These are phyloP conservation scores for Iberis pinnata DNA, from an alignment of 345 rosid species.

Conservation along the genomic window DNA sequence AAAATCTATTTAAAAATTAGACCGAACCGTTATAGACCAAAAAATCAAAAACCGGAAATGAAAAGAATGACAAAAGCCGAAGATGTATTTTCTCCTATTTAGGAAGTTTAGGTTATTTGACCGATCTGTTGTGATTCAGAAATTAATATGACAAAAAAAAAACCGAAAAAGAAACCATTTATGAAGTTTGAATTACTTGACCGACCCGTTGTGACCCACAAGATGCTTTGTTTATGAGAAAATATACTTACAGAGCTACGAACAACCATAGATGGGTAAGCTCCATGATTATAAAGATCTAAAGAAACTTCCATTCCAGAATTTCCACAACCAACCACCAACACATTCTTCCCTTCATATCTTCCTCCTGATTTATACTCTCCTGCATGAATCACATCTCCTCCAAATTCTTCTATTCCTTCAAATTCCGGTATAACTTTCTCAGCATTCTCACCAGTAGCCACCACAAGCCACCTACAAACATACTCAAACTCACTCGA, in stretches of 20 bases:
- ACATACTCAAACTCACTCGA: conserved; percentile 57
- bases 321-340: conserved; percentile 87
- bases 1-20: too few relatives aligned
- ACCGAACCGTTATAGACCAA: too few relatives aligned
- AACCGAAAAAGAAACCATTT: too few relatives aligned
- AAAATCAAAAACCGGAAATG: too few relatives aligned
- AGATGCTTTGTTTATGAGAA: too few relatives aligned
- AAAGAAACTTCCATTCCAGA: conserved; percentile 94
- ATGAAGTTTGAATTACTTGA: too few relatives aligned
- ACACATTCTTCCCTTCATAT: conserved; percentile 52
- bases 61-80: too few relatives aligned
- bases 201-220: too few relatives aligned
- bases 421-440: conserved; percentile 58
- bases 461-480: conserved; percentile 89
- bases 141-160: too few relatives aligned
- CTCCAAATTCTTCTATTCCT: conserved; percentile 52
- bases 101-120: too few relatives aligned
- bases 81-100: too few relatives aligned
- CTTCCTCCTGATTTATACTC: conserved; percentile 70
- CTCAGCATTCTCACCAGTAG: conserved; percentile 91
- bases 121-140: too few relatives aligned
- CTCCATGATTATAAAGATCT: conserved; percentile 65
- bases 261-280: conserved; percentile 65
- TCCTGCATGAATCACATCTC: conserved; percentile 60
- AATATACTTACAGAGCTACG: conserved; percentile 62